phyloP scores from a whole-genome alignment of 371 early-diverging fungal genomes.

The Mucor plumbeus region DNA sequence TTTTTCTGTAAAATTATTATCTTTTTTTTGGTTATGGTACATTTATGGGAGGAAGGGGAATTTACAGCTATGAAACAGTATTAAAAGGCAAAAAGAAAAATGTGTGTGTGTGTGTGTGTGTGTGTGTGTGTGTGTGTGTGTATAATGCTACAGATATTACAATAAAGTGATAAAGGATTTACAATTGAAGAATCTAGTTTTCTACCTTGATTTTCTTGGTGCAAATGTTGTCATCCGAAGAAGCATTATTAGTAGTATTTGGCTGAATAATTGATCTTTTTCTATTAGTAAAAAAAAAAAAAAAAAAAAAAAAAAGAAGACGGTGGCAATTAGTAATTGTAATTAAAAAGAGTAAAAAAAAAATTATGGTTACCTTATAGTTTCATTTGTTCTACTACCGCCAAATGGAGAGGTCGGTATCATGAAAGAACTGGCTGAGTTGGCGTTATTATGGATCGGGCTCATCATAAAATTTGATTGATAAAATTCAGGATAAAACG shows the following conservation, averaged over 20 bases:
- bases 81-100: background rate
- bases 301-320: background rate
- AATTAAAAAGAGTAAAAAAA: background rate
- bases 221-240: background rate
- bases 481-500: conserved; percentile 79
- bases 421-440: conserved; percentile 23
- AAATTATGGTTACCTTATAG: conserved; percentile 4
- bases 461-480: conserved; percentile 51
- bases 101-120: background rate
- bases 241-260: background rate
- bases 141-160: conserved; percentile 1
- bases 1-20: background rate
- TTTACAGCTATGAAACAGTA: conserved; percentile 1
- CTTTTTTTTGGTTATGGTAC: background rate
- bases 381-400: conserved; percentile 13
- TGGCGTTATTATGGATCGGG: conserved; percentile 25
- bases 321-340: background rate
- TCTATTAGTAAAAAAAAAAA: background rate
- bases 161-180: background rate
- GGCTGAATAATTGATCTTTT: conserved; percentile 15
- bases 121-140: background rate
- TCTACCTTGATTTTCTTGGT: conserved; percentile 3
- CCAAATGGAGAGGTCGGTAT: conserved; percentile 23
- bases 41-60: background rate
- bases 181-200: background rate